Evolutionary conservation across 352 stramenopile genomes (phyloP), one percentile per base, ranked within the genome.

Genomic region (Phytophthora ramorum): DNA sequence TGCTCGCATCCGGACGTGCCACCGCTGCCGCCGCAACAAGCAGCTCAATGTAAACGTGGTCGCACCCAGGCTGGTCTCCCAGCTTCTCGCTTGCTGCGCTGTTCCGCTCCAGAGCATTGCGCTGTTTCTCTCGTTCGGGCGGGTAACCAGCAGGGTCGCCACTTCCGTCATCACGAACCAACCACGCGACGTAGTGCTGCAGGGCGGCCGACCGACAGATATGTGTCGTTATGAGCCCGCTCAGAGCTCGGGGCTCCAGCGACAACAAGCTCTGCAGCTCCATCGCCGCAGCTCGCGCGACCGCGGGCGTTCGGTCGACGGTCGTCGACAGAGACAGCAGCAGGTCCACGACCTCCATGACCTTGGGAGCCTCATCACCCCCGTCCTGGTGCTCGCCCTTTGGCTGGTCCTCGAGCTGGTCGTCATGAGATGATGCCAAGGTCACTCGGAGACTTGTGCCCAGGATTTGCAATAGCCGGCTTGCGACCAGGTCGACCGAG

Each of bases 331-430:
- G 30, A 32, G 66, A 66, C 40, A 73, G 17, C 47, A 73, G 37
- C 41, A 73, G 53, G n/a, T 66, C 66, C 34, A 73, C 66, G n/a
- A 62, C 52, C 43, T 65, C 53, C 66, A 73, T 69, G 17, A 63
- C 37, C 16, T 48, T 58, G 14, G 63, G 63, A 17, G 47, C 47
- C 19, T 60, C 66, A 20, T 53, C 41, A 35, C 22, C 48, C 5
- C 7, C 19, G 35, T 41, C 35, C 19, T 58, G 16, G 3, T 24
- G 22, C 22, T 24, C 34, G 34, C 34, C 34, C 20, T 43, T 44
- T 24, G 40, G 28, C 41, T 48, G 58, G 22, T 68, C 46, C 48
- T 52, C 56, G 37, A 26, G 26, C 17, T 59, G 54, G 34, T 58
- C 50, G 30, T 64, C 65, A 60, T 60, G 38, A 55, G 20, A 71